A percentile compares a stretch with the other conserved stretches of the same genome.
These are phyloP conservation scores for Suillus placidus DNA, from an alignment of 768 basidiomycete species.

Conservation along the genomic window DNA sequence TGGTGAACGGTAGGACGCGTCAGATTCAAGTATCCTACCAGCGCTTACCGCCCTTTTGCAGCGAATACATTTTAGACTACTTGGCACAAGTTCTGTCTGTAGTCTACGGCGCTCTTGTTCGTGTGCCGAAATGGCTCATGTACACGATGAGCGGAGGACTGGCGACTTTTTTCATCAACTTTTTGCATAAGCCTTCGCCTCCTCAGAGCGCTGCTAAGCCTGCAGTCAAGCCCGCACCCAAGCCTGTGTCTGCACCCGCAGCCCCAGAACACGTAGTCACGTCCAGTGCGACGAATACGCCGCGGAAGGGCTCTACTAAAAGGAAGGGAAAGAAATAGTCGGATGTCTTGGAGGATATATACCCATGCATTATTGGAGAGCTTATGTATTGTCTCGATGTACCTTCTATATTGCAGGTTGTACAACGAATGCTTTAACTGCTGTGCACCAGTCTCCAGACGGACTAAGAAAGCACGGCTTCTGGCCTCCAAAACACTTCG, in stretches of 20 bases:
- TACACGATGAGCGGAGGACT: constrained; percentile 64
- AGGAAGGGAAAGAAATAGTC: constrained; percentile 32
- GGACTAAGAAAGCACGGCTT: neutral
- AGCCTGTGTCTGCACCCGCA: constrained; percentile 1
- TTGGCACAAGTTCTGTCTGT: constrained; percentile 51
- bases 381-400: neutral
- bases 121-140: constrained; percentile 74
- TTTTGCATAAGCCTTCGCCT: constrained; percentile 52
- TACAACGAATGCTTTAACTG: neutral
- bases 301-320: constrained; percentile 26
- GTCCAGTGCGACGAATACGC: constrained; percentile 18
- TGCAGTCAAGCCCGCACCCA: constrained; percentile 6
- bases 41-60: constrained; percentile 31
- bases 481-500: neutral
- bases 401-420: neutral
- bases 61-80: constrained; percentile 70
- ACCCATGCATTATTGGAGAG: neutral
- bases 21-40: neutral
- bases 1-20: constrained; percentile 60
- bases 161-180: constrained; percentile 66
- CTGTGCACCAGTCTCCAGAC: neutral
- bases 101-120: constrained; percentile 52
- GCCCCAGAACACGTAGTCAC: constrained; percentile 14
- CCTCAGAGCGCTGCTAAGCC: constrained; percentile 14
- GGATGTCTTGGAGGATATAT: neutral